phyloP scores from a whole-genome alignment of 441 rosid genomes.

The Kokia cookei region DNA sequence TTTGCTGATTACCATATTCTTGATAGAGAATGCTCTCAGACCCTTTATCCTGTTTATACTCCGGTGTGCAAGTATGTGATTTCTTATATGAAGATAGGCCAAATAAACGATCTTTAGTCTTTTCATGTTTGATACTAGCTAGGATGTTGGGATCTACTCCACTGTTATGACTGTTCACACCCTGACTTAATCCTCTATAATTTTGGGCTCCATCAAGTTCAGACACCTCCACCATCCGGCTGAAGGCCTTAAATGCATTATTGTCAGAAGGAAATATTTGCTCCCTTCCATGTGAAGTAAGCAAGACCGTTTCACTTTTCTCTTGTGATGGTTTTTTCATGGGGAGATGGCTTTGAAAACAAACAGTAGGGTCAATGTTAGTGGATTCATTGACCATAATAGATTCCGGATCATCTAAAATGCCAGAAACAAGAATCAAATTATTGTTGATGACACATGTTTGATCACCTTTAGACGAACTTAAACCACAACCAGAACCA shows the following conservation, averaged over 20 bases:
- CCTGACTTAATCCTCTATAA: background rate
- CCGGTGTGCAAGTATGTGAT: conserved; percentile 11
- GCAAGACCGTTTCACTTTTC: conserved; percentile 19
- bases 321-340: conserved; percentile 9
- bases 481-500: conserved; percentile 10
- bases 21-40: conserved; percentile 8
- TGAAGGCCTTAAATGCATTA: conserved; percentile 17
- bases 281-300: conserved; percentile 21
- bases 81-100: conserved; percentile 15
- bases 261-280: conserved; percentile 19
- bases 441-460: conserved; percentile 12
- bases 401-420: conserved; percentile 11
- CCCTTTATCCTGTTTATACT: conserved; percentile 17
- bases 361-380: conserved; percentile 16
- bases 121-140: conserved; percentile 15
- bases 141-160: conserved; percentile 5
- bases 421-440: conserved; percentile 9
- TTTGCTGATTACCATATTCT: conserved; percentile 12
- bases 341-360: conserved; percentile 8
- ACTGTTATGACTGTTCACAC: background rate
- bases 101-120: conserved; percentile 7
- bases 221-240: conserved; percentile 4
- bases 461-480: conserved; percentile 9
- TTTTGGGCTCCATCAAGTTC: conserved; percentile 10
- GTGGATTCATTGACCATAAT: conserved; percentile 10